These are phyloP conservation scores for Castanea sativa DNA, from an alignment of 306 rosid species.

Conservation along the genomic window DNA sequence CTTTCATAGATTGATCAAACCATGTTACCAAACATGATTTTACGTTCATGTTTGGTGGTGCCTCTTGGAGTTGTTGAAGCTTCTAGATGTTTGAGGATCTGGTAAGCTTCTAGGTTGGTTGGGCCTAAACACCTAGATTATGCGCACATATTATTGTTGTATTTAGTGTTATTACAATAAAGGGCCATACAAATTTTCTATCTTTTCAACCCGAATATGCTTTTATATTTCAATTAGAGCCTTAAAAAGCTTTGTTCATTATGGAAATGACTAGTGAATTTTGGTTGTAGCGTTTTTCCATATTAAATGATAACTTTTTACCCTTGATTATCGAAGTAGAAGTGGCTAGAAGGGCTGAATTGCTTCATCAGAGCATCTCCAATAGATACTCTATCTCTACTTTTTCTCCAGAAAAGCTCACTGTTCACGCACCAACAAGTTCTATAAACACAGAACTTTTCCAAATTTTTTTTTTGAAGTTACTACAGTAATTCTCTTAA, in stretches of 20 bases:
- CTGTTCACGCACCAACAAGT: too few species aligned
- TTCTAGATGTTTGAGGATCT: neutral
- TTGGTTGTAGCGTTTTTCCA: neutral
- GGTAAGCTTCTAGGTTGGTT: neutral
- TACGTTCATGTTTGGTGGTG: neutral
- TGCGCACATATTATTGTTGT: neutral
- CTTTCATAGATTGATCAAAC: neutral
- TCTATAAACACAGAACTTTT: too few species aligned
- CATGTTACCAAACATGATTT: neutral
- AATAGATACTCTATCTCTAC: too few species aligned
- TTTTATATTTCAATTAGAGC: neutral
- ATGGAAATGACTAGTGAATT: neutral
- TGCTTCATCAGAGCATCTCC: neutral
- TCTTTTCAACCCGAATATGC: neutral
- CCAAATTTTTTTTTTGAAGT: too few species aligned
- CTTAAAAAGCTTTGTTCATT: neutral
- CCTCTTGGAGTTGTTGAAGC: constrained; percentile 1
- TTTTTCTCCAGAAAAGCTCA: too few species aligned
- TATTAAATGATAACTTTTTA: neutral
- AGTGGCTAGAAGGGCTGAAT: too few species aligned
- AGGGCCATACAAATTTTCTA: neutral
- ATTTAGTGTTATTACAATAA: neutral
- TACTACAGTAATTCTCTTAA: too few species aligned
- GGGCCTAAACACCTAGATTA: neutral
- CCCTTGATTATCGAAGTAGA: too few species aligned